Evolutionary conservation across 805 yeast genomes (phyloP), one percentile per base, ranked within the genome.

Genomic region (Helenozyma rhizophorensis): DNA sequence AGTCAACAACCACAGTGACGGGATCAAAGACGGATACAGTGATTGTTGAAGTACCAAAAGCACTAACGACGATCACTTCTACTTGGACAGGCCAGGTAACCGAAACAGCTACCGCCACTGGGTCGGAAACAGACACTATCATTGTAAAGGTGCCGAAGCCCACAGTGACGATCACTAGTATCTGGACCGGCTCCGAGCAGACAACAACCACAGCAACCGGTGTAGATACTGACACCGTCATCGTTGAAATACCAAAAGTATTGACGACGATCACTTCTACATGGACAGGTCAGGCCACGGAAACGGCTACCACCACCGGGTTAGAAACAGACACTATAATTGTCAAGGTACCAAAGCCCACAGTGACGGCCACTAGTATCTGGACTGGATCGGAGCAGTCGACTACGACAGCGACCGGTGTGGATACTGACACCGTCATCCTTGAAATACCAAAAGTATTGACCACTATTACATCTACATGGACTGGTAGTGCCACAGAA

Each of bases 291-390:
- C 24, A 27, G 4, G 23, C 9, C 24, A 12, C 32, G 5, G 17
- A 37, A 10, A 18, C 33, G 6, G 17, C 32, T 19, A 29, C 29
- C 21, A 35, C 27, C 9, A 34, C 32, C n/a, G 37, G 11, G 13
- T 11, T 13, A 13, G 16, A n/a, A 9, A 6, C 34, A 1, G 28
- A 32, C 18, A 36, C 43, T 6, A 35, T 39, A 3, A 19, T 30
- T 17, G 33, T 39, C 8, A 30, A 40, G 21, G 37, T 40, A 3
- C 45, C 45, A 3, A 34, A 33, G n/a, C 35, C 39, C 9, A 37
- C 42, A 7, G 19, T 30, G 6, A 32, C 37, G 2, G 16, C 21
- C 8, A 36, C 40, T n/a, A 16, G 10, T 11, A 39, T 40, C 2
- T 39, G 43, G 43, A 34, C 39, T n/a, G 33, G 32, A 9, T 22